A percentile compares a stretch with the other conserved stretches of the same genome.
phyloP scores from a whole-genome alignment of 768 basidiomycete genomes.

The Clavulina sp. region DNA sequence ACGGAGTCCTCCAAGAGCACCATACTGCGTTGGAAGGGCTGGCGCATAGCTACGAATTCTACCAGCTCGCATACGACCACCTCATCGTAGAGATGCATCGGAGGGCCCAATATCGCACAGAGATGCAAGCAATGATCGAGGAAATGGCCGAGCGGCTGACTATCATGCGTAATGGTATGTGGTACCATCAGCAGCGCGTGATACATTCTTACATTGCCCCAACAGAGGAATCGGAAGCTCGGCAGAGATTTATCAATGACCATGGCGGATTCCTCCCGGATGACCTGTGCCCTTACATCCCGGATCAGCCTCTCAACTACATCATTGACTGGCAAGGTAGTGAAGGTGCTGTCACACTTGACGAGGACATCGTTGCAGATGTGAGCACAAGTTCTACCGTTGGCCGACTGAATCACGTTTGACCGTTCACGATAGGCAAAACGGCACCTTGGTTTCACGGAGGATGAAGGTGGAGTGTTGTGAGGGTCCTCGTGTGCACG shows the following conservation, averaged over 20 bases:
- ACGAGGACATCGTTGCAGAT: slow-evolving; percentile 8
- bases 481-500: no score
- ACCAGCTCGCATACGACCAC: slow-evolving; percentile 56
- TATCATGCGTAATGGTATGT: slow-evolving; percentile 46
- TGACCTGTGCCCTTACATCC: slow-evolving; percentile 63
- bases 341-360: background rate
- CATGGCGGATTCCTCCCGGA: slow-evolving; percentile 59
- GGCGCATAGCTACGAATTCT: slow-evolving; percentile 46
- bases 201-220: background rate
- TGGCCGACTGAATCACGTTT: no score
- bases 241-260: slow-evolving; percentile 52
- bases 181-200: background rate
- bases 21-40: slow-evolving; percentile 45
- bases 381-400: no score
- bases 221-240: slow-evolving; percentile 49
- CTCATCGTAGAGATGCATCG: slow-evolving; percentile 57
- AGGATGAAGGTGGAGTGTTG: no score
- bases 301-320: slow-evolving; percentile 33
- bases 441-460: no score
- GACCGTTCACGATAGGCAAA: no score
- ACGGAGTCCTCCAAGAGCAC: slow-evolving; percentile 36
- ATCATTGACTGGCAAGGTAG: slow-evolving; percentile 2
- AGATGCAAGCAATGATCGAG: slow-evolving; percentile 42
- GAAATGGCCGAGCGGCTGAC: slow-evolving; percentile 49
- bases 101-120: slow-evolving; percentile 47